phyloP scores from a whole-genome alignment of 345 rosid genomes.

The Eucalyptus sp. region DNA sequence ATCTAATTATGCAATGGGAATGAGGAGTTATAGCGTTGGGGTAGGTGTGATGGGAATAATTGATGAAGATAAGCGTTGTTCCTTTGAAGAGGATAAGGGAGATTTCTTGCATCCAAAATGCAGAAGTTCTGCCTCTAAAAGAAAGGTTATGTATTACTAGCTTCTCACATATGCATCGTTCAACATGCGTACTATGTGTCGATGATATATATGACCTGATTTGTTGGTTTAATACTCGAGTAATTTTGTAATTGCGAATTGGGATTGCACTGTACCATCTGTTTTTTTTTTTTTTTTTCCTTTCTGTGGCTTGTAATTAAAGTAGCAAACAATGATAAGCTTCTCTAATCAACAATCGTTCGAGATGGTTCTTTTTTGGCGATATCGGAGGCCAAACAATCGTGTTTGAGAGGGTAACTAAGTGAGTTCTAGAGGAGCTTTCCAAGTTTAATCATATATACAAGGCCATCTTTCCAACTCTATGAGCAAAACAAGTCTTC shows the following conservation, averaged over 20 bases:
- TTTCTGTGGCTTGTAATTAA: not conserved
- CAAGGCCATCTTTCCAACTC: not conserved
- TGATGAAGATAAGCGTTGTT: slow-evolving; percentile 23
- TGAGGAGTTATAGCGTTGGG: not conserved
- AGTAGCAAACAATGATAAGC: not conserved
- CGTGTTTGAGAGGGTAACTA: not conserved
- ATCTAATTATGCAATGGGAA: not conserved
- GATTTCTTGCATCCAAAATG: not conserved
- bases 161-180: not conserved
- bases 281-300: not conserved
- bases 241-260: not conserved
- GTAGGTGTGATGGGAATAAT: slow-evolving; percentile 16
- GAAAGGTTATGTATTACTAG: not conserved
- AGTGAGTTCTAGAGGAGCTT: not conserved
- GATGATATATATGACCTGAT: not conserved
- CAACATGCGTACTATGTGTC: not conserved
- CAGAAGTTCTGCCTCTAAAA: not conserved
- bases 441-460: not conserved
- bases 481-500: not conserved
- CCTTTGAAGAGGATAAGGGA: slow-evolving; percentile 15
- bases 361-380: not conserved
- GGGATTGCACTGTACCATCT: not conserved
- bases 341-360: not conserved
- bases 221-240: not conserved
- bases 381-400: not conserved